Conservation (phyloP, 148 eudicot genomes). For the Silene latifolia region DNA sequence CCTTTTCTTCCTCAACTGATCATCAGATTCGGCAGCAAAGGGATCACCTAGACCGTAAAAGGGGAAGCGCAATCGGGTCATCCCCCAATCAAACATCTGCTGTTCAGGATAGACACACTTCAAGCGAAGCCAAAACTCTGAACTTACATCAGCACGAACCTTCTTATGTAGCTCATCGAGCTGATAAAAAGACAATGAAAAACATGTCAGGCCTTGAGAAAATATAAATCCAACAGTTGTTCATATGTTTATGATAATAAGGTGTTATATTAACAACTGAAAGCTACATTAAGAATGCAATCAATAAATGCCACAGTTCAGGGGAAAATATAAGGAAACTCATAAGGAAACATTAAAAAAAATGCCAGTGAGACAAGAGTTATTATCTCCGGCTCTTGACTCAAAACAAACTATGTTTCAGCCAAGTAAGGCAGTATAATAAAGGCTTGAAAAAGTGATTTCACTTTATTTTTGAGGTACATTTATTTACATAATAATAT, state of each 20-base stretch:
- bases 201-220: constrained; percentile 18
- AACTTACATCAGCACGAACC: constrained; percentile 78
- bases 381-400: not conserved
- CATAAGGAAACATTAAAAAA: not conserved
- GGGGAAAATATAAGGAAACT: not conserved
- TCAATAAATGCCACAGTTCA: not conserved
- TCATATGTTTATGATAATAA: not conserved
- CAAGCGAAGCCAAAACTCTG: constrained; percentile 88
- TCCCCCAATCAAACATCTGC: constrained; percentile 93
- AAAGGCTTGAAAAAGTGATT: not conserved
- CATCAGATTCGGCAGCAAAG: constrained; percentile 78
- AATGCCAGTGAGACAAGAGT: not conserved
- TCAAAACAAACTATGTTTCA: constrained; percentile 1
- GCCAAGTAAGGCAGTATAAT: not conserved
- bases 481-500: not conserved
- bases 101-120: constrained; percentile 73
- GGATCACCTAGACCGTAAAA: constrained; percentile 85
- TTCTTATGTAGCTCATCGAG: constrained; percentile 78
- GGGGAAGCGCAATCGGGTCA: constrained; percentile 70
- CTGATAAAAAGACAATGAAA: constrained; percentile 39
- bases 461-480: not conserved
- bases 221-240: constrained; percentile 2
- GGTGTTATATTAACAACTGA: not conserved
- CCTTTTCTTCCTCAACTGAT: constrained; percentile 84
- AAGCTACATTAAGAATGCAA: not conserved